Conservation (phyloP, 2,329 filamentous ascomycete species). For the Aspergillus clavatus region DNA sequence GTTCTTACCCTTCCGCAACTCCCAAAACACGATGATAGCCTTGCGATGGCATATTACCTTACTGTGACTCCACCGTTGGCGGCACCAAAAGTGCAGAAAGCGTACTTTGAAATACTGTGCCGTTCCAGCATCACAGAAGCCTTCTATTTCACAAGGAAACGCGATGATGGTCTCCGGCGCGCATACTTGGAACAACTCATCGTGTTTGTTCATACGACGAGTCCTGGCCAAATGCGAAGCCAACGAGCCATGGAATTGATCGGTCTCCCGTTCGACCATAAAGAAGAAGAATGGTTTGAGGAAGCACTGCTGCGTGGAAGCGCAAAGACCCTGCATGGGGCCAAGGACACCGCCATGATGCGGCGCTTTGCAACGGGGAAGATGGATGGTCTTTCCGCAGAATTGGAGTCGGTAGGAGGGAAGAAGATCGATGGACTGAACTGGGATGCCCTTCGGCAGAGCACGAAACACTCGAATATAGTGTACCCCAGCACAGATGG, state of each 20-base stretch:
- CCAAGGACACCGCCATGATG: slow-evolving; percentile 70
- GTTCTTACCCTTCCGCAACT: slow-evolving; percentile 59
- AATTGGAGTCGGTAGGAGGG: slow-evolving; percentile 38
- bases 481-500: slow-evolving; percentile 10
- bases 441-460: slow-evolving; percentile 46
- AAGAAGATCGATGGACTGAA: slow-evolving; percentile 47
- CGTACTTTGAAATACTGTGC: slow-evolving; percentile 66
- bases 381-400: slow-evolving; percentile 27
- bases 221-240: slow-evolving; percentile 40
- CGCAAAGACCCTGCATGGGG: slow-evolving; percentile 59
- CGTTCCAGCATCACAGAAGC: slow-evolving; percentile 65
- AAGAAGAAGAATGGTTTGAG: slow-evolving; percentile 71
- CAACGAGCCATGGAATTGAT: slow-evolving; percentile 64
- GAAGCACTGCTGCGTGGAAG: slow-evolving; percentile 61
- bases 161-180: slow-evolving; percentile 58
- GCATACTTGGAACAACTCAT: slow-evolving; percentile 65
- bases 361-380: slow-evolving; percentile 65
- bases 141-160: slow-evolving; percentile 65
- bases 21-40: slow-evolving; percentile 54
- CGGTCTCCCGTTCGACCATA: slow-evolving; percentile 63
- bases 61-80: slow-evolving; percentile 69
- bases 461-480: slow-evolving; percentile 26
- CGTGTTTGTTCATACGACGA: slow-evolving; percentile 49
- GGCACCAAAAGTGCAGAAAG: slow-evolving; percentile 55
- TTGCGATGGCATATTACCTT: slow-evolving; percentile 74